Evolutionary conservation across 2,329 filamentous ascomycete genomes (phyloP), one percentile per base, ranked within the genome.

Genomic region (Diaporthe citri): DNA sequence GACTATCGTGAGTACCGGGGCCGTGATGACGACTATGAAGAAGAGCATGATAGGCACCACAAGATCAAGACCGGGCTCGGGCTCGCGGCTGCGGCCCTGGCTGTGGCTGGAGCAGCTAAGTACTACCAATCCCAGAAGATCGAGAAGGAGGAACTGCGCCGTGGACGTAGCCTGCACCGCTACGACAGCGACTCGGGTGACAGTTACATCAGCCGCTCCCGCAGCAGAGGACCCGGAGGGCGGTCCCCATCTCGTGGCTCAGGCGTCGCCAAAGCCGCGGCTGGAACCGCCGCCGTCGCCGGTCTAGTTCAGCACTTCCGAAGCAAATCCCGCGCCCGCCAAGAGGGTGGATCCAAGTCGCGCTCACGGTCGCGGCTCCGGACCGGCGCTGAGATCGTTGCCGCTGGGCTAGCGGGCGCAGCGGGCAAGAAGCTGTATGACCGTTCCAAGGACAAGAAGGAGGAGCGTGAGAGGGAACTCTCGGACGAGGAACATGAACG

Each of bases 21-120:
- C 12, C 64, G 64, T 28, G 55, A 64, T 13, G 62, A 70, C 56
- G 62, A 67, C 25, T 56, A 70, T 34, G 70, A 73, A 28, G 74
- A 73, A 57, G 69, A 57, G 34, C 80, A 82, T 79, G 73, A 80
- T 81, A 74, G 81, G 77, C 85, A 86, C 77, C 87, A 86, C 56
- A 87, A 87, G 66, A 84, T 93, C 72, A 91, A 91, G 81, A 91
- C 90, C 1, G 91, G 90, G 31, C 84, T 93, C 31, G 91, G 90
- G 43, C 86, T 92, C 56, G 91, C 91, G 12, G 91, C 90, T 13
- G 90, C 91, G 31, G 91, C 90, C 22, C 85, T 93, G 34, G 91
- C 91, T 10, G 89, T 91, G 28, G 90, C 91, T 4, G 91, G 91
- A n/a, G 91, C 91, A 7, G 88, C 90, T 76, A 92, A 92, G 80